phyloP scores from a whole-genome alignment of 805 yeast genomes.

The Candida insectalens region DNA sequence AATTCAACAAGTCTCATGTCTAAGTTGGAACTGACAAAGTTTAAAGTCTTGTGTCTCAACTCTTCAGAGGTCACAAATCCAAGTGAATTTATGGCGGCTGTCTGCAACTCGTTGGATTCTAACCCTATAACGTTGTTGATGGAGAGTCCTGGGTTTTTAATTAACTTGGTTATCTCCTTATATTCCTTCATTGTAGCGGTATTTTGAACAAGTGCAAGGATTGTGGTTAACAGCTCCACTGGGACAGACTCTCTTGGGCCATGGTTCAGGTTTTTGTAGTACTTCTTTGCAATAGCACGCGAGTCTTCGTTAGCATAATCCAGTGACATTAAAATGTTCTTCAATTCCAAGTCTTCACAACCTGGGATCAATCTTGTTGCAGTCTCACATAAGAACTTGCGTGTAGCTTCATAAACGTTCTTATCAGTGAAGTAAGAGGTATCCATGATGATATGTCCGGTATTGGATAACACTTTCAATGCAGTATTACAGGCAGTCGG shows the following conservation, averaged over 20 bases:
- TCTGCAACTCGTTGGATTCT: slow-evolving; percentile 33
- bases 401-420: slow-evolving; percentile 5
- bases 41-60: slow-evolving; percentile 42
- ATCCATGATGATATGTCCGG: slow-evolving; percentile 18
- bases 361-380: slow-evolving; percentile 14
- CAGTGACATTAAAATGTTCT: slow-evolving; percentile 33
- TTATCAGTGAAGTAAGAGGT: slow-evolving; percentile 15
- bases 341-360: slow-evolving; percentile 31
- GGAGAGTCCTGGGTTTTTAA: slow-evolving; percentile 39
- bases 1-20: slow-evolving; percentile 46
- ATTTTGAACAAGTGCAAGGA: slow-evolving; percentile 23
- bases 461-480: slow-evolving; percentile 24
- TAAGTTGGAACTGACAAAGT: slow-evolving; percentile 47
- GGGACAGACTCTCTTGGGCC: slow-evolving; percentile 48
- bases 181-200: slow-evolving; percentile 36
- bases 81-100: slow-evolving; percentile 44
- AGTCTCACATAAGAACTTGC: slow-evolving; percentile 10
- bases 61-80: slow-evolving; percentile 38
- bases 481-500: slow-evolving; percentile 27
- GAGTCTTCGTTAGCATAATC: slow-evolving; percentile 20
- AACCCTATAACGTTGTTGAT: slow-evolving; percentile 24
- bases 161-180: slow-evolving; percentile 47
- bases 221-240: slow-evolving; percentile 35
- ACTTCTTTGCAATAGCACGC: slow-evolving; percentile 26
- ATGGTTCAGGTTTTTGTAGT: slow-evolving; percentile 40